phyloP scores from a whole-genome alignment of 805 yeast genomes.

The Nakazawaea wyomingensis region DNA sequence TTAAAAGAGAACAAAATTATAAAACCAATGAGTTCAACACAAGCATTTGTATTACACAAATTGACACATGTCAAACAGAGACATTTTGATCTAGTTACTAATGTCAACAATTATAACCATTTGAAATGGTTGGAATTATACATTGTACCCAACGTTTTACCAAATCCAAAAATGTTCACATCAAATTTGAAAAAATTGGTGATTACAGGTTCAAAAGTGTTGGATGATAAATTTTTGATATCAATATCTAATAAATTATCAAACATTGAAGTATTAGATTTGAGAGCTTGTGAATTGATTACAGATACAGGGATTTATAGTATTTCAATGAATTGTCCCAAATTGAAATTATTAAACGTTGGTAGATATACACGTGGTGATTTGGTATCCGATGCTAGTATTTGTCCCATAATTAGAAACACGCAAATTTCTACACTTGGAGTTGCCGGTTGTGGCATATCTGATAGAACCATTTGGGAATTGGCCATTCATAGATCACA shows the following conservation, averaged over 20 bases:
- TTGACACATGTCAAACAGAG: conserved; percentile 47
- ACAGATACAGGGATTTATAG: conserved; percentile 71
- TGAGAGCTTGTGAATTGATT: conserved; percentile 78
- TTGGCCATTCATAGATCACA: conserved; percentile 48
- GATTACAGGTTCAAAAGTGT: conserved; percentile 64
- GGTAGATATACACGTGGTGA: conserved; percentile 74
- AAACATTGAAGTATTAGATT: conserved; percentile 57
- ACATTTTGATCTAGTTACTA: conserved; percentile 45
- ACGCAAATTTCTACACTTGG: conserved; percentile 70
- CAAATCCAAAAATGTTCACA: conserved; percentile 42
- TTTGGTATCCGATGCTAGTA: conserved; percentile 63
- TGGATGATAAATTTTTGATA: conserved; percentile 56
- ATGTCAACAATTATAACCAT: conserved; percentile 36
- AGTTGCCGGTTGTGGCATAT: conserved; percentile 79
- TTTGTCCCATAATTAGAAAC: conserved; percentile 50
- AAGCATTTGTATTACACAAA: conserved; percentile 63
- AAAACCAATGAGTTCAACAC: conserved; percentile 15
- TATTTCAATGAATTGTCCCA: conserved; percentile 56
- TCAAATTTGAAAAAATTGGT: conserved; percentile 40
- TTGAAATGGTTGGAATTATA: conserved; percentile 73
- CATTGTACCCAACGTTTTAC: conserved; percentile 71
- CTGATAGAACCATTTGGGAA: conserved; percentile 79
- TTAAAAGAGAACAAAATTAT: not conserved
- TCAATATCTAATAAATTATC: conserved; percentile 52
- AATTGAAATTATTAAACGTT: conserved; percentile 58